Percentiles rank a stretch among this genome's conserved stretches.
phyloP scores from a whole-genome alignment of 2,329 filamentous ascomycete species.

The Emericellopsis atlantica region DNA sequence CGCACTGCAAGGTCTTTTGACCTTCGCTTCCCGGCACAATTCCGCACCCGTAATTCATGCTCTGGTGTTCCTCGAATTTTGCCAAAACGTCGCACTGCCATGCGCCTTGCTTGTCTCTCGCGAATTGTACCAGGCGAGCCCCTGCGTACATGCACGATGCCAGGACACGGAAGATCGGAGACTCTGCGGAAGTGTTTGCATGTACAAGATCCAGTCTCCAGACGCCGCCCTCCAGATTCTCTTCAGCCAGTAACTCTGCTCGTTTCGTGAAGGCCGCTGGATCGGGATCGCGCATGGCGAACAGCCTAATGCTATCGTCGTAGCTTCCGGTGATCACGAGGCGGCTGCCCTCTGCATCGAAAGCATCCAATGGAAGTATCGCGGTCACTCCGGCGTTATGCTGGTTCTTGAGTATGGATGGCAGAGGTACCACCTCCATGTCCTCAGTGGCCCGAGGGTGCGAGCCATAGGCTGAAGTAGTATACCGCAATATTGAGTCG shows the following conservation, averaged over 20 bases:
- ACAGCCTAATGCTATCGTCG: slow-evolving; percentile 68
- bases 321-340: slow-evolving; percentile 81
- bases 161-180: slow-evolving; percentile 38
- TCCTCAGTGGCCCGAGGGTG: slow-evolving; percentile 4
- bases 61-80: slow-evolving; percentile 73
- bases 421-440: slow-evolving; percentile 1
- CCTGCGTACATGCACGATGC: slow-evolving; percentile 94
- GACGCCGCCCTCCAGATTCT: slow-evolving; percentile 66
- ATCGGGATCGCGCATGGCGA: slow-evolving; percentile 32
- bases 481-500: slow-evolving; percentile 49
- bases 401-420: slow-evolving; percentile 23
- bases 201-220: slow-evolving; percentile 65
- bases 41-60: slow-evolving; percentile 91
- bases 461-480: slow-evolving; percentile 13
- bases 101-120: slow-evolving; percentile 14
- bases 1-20: slow-evolving; percentile 24
- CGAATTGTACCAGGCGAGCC: slow-evolving; percentile 46
- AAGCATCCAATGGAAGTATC: slow-evolving; percentile 55
- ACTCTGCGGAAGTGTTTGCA: slow-evolving; percentile 8
- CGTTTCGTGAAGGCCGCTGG: slow-evolving; percentile 25
- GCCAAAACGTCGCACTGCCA: slow-evolving; percentile 56
- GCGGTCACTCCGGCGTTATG: slow-evolving; percentile 81
- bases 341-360: slow-evolving; percentile 27
- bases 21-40: slow-evolving; percentile 29
- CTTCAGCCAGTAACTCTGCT: slow-evolving; percentile 44